phyloP scores from a whole-genome alignment of 208 protist species.

The Crithidia bombi region DNA sequence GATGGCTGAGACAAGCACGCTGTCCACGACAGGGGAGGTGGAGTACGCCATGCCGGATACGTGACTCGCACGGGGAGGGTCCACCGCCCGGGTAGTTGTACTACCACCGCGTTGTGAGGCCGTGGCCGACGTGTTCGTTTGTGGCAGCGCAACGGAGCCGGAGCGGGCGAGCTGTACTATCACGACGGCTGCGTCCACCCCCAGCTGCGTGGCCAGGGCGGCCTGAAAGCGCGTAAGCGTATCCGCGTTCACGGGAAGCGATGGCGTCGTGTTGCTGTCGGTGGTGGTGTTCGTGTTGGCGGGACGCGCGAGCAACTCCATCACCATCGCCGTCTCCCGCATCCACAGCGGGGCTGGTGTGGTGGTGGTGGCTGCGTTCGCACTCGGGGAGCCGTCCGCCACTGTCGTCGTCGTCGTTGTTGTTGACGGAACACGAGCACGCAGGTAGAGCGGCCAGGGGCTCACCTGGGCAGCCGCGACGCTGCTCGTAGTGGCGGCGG shows the following conservation, averaged over 20 bases:
- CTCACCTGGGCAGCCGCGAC: neutral
- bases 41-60: too few species aligned
- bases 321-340: conserved; percentile 33
- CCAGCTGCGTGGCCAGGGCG: conserved; percentile 26
- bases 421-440: neutral
- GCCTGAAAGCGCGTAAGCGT: conserved; percentile 40
- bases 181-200: conserved; percentile 38
- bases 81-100: too few species aligned
- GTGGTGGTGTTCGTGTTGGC: conserved; percentile 5
- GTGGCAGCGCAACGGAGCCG: conserved; percentile 14
- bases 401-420: neutral
- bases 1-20: neutral
- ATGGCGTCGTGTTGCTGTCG: neutral
- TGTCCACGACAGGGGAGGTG: neutral
- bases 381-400: neutral
- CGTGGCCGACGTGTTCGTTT: neutral
- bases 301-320: conserved; percentile 32
- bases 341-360: conserved; percentile 26
- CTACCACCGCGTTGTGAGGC: conserved; percentile 1
- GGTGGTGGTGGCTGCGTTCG: neutral
- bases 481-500: neutral
- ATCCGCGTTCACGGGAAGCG: conserved; percentile 22
- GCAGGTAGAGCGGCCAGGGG: conserved; percentile 29
- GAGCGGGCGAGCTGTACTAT: conserved; percentile 33
- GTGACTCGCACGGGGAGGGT: too few species aligned